These are phyloP conservation scores for Leucocoprinus sp. DNA, from an alignment of 768 basidiomycete genomes.

Conservation along the genomic window DNA sequence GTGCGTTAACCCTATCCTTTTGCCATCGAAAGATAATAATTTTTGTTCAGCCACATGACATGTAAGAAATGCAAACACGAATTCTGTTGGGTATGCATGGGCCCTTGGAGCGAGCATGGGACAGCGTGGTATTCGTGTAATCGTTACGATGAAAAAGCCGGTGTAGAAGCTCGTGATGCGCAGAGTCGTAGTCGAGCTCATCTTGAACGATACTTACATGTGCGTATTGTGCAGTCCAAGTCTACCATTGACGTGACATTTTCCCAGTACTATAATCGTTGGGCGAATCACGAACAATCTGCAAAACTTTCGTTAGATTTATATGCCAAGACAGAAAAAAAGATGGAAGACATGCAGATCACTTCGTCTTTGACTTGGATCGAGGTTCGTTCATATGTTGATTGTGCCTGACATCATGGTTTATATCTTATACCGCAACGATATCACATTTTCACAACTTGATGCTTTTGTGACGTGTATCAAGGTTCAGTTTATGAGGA, in stretches of 20 bases:
- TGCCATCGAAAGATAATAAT: slow-evolving; percentile 4
- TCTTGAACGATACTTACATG: slow-evolving; percentile 92
- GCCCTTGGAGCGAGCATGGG: slow-evolving; percentile 96
- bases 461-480: not conserved
- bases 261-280: slow-evolving; percentile 88
- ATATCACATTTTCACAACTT: not conserved
- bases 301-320: slow-evolving; percentile 91
- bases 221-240: slow-evolving; percentile 30
- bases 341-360: slow-evolving; percentile 99
- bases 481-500: slow-evolving; percentile 86
- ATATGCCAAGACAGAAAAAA: slow-evolving; percentile 95
- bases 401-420: too few relatives aligned
- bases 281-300: slow-evolving; percentile 99
- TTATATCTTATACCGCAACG: not conserved
- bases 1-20: slow-evolving; percentile 41
- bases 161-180: slow-evolving; percentile 82
- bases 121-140: slow-evolving; percentile 99
- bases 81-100: slow-evolving; percentile 99
- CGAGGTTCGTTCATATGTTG: slow-evolving; percentile 39
- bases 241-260: not conserved
- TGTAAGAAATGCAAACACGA: slow-evolving; percentile 99
- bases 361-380: slow-evolving; percentile 93
- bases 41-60: slow-evolving; percentile 83
- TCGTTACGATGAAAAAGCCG: slow-evolving; percentile 88
- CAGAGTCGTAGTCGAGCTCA: slow-evolving; percentile 87